Base-by-base conservation (phyloP, 2,329 filamentous ascomycete species). In the Arthroderma sp. region DNA sequence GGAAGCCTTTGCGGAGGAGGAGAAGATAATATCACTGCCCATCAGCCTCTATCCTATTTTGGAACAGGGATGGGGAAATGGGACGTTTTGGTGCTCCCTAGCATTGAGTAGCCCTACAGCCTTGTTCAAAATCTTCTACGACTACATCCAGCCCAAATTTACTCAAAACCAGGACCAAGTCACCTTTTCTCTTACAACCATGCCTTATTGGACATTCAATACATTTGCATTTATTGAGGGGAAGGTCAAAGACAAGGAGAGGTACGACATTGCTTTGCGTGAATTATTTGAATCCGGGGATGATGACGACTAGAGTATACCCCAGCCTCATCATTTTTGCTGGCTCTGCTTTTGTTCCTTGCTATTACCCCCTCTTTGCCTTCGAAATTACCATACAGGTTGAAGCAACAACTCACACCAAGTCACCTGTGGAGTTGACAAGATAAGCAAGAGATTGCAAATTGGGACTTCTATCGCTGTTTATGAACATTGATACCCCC, bases 1-100 rank as follows among this genome's bases (percentile, higher is more conserved):
- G 37, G 44, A 49, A 27, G 34, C 45, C 29, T 53, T 55, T 29
- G 46, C 47, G 36, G 39, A 50, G n/a, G 49, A 53, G 36, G 52
- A 55, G 42, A 37, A 15, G 28, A 22, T 11, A 37, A 34, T 5
- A 10, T 4, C 9, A 4, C 10, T 9, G 15, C 15, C 15, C 15
- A 22, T 27, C 8, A 8, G 8, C 36, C 32, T 34, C 7, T 3
- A 40, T 27, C 34, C 28, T 31, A 30, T 28, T 40, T 54, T 9
- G 48, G 36, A 34, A 11, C 27, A 7, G 38, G 52, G 7, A 48
- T 54, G 49, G 36, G 11, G n/a, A 28, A 31, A 31, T 22, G 45
- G 45, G 29, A 41, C 36, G 29, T 44, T 47, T 32, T 47, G 41
- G 45, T 47, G 44, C 31, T 11, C 41, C 22, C 36, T 44, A 27